Conservation (phyloP, 2,329 filamentous ascomycete species). For the Paraconiothyrium brasiliense region DNA sequence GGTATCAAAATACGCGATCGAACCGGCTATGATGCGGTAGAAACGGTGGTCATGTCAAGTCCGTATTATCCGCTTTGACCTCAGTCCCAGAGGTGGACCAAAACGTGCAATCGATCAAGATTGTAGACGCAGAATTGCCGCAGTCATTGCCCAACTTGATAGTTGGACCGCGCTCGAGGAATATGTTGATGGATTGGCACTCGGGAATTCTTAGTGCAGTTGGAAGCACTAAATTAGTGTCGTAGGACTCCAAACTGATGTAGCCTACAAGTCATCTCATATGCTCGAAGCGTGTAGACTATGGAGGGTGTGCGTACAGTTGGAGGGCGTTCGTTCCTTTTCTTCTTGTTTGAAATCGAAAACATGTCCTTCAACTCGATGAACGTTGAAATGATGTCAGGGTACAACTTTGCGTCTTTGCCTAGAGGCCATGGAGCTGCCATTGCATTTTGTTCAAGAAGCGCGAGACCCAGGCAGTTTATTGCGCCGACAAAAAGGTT, state of each 20-base stretch:
- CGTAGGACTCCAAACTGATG: conserved; percentile 35
- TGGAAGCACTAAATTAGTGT: conserved; percentile 34
- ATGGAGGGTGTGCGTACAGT: conserved; percentile 36
- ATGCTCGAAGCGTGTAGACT: conserved; percentile 37
- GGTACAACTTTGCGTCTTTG: conserved; percentile 20
- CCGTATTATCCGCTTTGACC: conserved; percentile 22
- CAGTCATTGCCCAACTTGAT: conserved; percentile 23
- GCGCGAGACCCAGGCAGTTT: background rate
- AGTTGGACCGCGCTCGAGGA: conserved; percentile 33
- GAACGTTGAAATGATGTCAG: conserved; percentile 29
- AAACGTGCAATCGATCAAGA: conserved; percentile 34
- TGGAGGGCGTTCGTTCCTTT: conserved; percentile 32
- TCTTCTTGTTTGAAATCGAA: conserved; percentile 20
- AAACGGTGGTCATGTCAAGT: conserved; percentile 24
- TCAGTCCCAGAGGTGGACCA: conserved; percentile 26
- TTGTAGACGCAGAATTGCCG: conserved; percentile 28
- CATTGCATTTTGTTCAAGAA: background rate
- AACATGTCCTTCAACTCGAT: conserved; percentile 22
- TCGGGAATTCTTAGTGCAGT: conserved; percentile 24
- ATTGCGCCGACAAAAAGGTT: background rate
- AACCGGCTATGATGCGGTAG: conserved; percentile 26
- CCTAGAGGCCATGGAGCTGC: conserved; percentile 16
- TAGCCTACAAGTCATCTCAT: conserved; percentile 30
- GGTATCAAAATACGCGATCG: conserved; percentile 32
- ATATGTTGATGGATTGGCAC: conserved; percentile 37